Evolutionary conservation across 192 early-diverging fungal species (phyloP), one percentile per base, ranked within the genome.

Genomic region (Coemansia sp.): DNA sequence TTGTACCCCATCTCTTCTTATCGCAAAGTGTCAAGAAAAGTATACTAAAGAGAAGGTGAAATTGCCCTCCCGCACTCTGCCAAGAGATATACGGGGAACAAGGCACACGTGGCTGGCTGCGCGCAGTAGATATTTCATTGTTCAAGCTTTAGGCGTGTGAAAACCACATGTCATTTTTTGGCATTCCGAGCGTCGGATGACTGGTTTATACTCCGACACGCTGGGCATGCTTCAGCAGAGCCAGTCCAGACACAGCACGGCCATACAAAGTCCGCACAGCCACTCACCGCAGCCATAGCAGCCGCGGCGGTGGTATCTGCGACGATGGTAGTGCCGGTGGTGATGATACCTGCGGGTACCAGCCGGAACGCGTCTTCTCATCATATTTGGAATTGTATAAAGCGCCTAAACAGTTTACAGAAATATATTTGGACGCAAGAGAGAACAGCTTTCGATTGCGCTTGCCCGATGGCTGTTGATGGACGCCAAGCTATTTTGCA

Each of bases 321-420:
- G 45, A 14, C 26, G 45, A 22, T 47, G 45, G 45, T 47, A 47
- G 14, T 30, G 25, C 14, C 26, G 45, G 9, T 14, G 45, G 45
- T 46, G 44, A n/a, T 46, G 44, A 8, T 47, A 47, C 17, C 42
- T 44, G 11, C 45, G 45, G 12, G 26, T 8, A 8, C 45, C 45
- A 6, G 45, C 26, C 15, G 15, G 26, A 14, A 30, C 27, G 14
- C 14, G 41, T 26, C 41, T 21, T 43, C 41, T 43, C 7, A 43
- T 10, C 41, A 43, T 43, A 9, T 8, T 41, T 5, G 8, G 14
- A n/a, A 36, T n/a, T 36, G 15, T 36, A 36, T n/a, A n/a, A n/a
- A n/a, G n/a, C n/a, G n/a, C n/a, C n/a, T n/a, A n/a, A n/a, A n/a
- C n/a, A n/a, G n/a, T n/a, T n/a, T n/a, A n/a, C n/a, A n/a, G n/a